Conservation (phyloP, 441 rosid genomes). For the Corymbia citriodora region DNA sequence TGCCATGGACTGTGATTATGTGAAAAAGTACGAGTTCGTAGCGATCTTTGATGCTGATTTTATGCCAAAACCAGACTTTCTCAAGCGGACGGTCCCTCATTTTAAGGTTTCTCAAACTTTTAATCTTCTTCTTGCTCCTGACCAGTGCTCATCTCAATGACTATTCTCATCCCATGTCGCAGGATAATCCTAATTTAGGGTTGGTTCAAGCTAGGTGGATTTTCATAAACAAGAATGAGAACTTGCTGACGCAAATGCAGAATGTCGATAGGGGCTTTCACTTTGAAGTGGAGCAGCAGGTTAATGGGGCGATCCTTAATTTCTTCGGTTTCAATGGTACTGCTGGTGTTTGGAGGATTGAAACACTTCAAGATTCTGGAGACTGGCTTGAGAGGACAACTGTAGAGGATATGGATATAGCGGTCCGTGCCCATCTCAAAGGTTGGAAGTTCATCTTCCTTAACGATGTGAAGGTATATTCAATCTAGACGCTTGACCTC, state of each 20-base stretch:
- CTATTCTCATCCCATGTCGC: constrained; percentile 10
- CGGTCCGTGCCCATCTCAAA: constrained; percentile 90
- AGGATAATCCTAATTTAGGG: constrained; percentile 82
- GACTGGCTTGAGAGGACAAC: constrained; percentile 97
- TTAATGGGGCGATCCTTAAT: constrained; percentile 71
- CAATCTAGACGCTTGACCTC: background rate
- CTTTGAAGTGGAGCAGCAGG: constrained; percentile 97
- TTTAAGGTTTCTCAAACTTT: constrained; percentile 57
- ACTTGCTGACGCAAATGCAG: constrained; percentile 88
- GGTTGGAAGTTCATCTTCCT: constrained; percentile 95
- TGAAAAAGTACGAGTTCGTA: constrained; percentile 71
- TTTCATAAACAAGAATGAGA: constrained; percentile 90
- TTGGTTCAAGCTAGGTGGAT: constrained; percentile 94
- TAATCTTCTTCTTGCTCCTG: background rate
- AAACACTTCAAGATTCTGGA: constrained; percentile 89
- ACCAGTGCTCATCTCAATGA: background rate
- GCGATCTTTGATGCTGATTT: constrained; percentile 94
- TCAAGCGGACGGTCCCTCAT: constrained; percentile 75
- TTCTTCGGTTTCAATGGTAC: constrained; percentile 98
- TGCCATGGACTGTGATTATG: constrained; percentile 83
- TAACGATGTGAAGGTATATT: constrained; percentile 74
- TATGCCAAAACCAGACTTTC: constrained; percentile 78
- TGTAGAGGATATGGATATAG: constrained; percentile 96
- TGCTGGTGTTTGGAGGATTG: constrained; percentile 96
- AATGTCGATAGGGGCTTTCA: constrained; percentile 87